Conservation (phyloP, 441 rosid genomes). For the Flueggea neowawraea region DNA sequence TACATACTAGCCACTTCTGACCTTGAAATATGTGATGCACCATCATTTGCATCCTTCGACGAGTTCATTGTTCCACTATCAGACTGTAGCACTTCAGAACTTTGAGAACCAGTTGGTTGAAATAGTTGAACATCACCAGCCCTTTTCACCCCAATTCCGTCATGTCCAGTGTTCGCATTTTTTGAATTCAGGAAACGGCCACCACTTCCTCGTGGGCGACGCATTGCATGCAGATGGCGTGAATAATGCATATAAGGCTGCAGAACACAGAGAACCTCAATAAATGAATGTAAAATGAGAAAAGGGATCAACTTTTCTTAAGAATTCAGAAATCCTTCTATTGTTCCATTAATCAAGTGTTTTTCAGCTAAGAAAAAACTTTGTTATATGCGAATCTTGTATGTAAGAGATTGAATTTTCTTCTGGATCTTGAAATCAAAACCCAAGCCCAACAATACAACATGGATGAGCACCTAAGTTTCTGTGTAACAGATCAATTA, state of each 20-base stretch:
- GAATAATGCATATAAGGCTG: slow-evolving; percentile 94
- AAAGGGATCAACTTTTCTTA: too few species aligned
- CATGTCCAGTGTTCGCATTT: slow-evolving; percentile 19
- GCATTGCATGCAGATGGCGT: slow-evolving; percentile 47
- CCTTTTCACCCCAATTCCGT: slow-evolving; percentile 30
- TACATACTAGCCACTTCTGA: slow-evolving; percentile 79
- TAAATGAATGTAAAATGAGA: too few species aligned
- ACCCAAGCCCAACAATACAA: too few species aligned
- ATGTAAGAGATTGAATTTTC: not conserved
- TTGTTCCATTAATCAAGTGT: too few species aligned
- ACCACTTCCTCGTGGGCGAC: slow-evolving; percentile 76
- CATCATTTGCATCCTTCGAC: slow-evolving; percentile 36
- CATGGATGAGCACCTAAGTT: not conserved
- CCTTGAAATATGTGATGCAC: slow-evolving; percentile 44
- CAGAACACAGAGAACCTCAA: slow-evolving; percentile 11
- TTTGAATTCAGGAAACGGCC: slow-evolving; percentile 39
- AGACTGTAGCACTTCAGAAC: slow-evolving; percentile 73
- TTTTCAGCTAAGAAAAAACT: too few species aligned
- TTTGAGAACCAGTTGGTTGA: slow-evolving; percentile 63
- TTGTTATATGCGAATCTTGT: not conserved
- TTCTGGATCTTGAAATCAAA: not conserved
- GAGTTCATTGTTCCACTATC: slow-evolving; percentile 48
- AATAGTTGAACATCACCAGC: slow-evolving; percentile 10
- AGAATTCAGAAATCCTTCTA: too few species aligned
- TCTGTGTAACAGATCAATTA: too few species aligned